Evolutionary conservation across 495 filamentous ascomycete species (phyloP), one percentile per base, ranked within the genome.

Genomic region (Trichoderma erinaceum): DNA sequence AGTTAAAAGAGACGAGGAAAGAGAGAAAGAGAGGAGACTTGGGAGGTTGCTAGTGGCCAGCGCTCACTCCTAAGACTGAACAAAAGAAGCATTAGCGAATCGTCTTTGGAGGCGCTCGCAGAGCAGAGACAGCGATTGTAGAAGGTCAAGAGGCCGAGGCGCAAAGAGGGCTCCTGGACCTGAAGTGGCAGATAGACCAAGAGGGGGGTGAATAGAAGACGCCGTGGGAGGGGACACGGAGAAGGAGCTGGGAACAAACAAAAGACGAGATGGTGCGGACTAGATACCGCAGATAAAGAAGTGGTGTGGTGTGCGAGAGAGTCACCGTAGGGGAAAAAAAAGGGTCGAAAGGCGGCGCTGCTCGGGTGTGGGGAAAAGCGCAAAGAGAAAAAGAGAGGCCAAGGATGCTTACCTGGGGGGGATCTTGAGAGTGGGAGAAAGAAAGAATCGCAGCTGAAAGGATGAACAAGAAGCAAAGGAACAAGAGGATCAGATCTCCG

Each of bases 271-370:
- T 10, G 56, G 12, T n/a, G 32, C 56, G 27, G 23, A 61, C 23
- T 12, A 32, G 15, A 32, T 4, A 61, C 10, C 23, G 27, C 23
- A 61, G 12, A 56, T 23, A 25, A 25, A 25, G 56, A 61, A 13
- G 56, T 12, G 18, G 56, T 29, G n/a, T 61, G 15, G 44, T 48
- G 44, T 48, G 56, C 16, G 56, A 61, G 12, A 61, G n/a, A 61
- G n/a, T 16, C 50, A 46, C 13, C 7, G 48, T 23, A 61, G n/a
- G 56, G 56, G 10, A n/a, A 44, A 65, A 65, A 44, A 41, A 65
- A 44, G 63, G 63, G 41, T 65, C 32, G 16, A 41, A 21, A 61
- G 56, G 56, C 56, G 56, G 56, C 56, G 56, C 56, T 61, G 56
- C 56, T 61, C 27, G 23, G 56, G 56, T 48, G 44, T 61, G 56